Conservation (phyloP, 2,329 filamentous ascomycete species). For the Colletotrichum liaoningense region DNA sequence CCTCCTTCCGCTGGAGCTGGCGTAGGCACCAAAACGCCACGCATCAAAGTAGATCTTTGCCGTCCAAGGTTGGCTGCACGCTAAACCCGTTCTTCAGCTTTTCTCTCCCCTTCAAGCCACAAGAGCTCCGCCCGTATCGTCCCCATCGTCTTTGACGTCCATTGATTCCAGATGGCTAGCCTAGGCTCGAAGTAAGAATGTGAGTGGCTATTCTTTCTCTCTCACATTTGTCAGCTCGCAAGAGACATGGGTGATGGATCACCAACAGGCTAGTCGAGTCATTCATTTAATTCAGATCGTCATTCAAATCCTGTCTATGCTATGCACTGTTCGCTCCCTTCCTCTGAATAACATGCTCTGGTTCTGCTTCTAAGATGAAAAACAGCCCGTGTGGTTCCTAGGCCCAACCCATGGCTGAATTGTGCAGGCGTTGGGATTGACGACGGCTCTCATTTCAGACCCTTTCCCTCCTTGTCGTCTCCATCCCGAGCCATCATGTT, state of each 20-base stretch:
- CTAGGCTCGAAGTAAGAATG: neutral
- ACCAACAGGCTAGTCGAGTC: slow-evolving; percentile 1
- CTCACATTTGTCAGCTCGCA: too few relatives aligned
- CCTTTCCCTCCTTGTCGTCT: neutral
- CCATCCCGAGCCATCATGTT: neutral
- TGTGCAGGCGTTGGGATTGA: neutral
- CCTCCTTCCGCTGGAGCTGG: neutral
- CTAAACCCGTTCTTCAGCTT: neutral
- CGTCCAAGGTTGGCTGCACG: neutral
- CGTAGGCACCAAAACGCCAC: too few relatives aligned
- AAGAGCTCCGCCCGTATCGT: neutral
- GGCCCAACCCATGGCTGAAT: slow-evolving; percentile 6
- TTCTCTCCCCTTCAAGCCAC: neutral
- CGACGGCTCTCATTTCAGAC: neutral
- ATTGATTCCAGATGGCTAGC: neutral
- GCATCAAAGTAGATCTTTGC: neutral
- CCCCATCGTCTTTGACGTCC: neutral
- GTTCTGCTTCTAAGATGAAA: neutral
- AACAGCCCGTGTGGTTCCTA: neutral
- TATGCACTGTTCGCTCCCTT: neutral
- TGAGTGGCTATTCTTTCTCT: neutral
- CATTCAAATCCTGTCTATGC: slow-evolving; percentile 7
- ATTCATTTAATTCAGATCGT: slow-evolving; percentile 15
- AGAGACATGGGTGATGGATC: neutral
- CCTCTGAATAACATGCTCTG: neutral